Conservation (phyloP, 2,329 filamentous ascomycete genomes). For the Ascochyta viciae-villosae region DNA sequence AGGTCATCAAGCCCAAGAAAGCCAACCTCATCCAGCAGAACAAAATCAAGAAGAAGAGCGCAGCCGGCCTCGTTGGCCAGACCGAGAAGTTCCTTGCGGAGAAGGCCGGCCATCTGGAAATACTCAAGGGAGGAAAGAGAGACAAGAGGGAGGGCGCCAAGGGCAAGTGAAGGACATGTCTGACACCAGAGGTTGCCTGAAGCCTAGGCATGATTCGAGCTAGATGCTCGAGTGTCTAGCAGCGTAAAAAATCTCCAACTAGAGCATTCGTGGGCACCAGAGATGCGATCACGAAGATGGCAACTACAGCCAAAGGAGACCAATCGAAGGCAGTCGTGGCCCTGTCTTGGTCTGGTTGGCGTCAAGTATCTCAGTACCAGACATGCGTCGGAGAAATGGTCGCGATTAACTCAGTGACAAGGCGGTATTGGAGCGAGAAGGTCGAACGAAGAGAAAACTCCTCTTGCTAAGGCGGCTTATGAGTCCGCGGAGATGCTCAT, state of each 20-base stretch:
- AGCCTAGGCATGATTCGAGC: background rate
- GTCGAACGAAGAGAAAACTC: background rate
- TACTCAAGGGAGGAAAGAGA: conserved; percentile 72
- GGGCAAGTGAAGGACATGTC: conserved; percentile 6
- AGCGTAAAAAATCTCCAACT: background rate
- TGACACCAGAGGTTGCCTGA: background rate
- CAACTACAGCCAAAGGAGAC: background rate
- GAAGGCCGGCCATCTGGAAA: conserved; percentile 73
- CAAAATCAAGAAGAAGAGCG: conserved; percentile 71
- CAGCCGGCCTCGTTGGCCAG: conserved; percentile 66
- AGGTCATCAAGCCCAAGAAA: conserved; percentile 73
- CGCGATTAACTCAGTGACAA: background rate
- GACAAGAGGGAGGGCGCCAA: conserved; percentile 41
- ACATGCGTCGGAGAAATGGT: background rate
- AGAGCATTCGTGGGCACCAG: conserved; percentile 6
- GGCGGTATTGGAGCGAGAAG: background rate
- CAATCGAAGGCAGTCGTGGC: background rate
- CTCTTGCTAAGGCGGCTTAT: background rate
- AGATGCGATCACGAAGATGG: conserved; percentile 7
- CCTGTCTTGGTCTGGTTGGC: background rate
- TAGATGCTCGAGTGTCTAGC: conserved; percentile 2
- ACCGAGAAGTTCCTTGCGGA: conserved; percentile 73
- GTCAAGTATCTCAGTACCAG: background rate
- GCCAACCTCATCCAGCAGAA: conserved; percentile 64
- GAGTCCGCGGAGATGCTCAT: conserved; percentile 1